Evolutionary conservation across 2,329 filamentous ascomycete species (phyloP).

Genomic region (Aspergillus oerlinghausenensis): DNA sequence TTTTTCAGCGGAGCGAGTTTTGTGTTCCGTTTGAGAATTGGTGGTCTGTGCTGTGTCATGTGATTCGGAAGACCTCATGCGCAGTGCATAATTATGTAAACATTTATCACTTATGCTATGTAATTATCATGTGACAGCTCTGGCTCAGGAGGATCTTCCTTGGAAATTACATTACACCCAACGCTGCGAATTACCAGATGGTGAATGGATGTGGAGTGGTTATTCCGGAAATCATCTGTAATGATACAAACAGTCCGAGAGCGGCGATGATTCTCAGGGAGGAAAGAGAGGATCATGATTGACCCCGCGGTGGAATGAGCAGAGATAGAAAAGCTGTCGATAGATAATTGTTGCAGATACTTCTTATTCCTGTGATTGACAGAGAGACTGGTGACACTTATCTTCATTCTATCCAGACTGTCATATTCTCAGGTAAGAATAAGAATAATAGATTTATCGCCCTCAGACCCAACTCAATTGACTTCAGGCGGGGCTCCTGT

Average conservation of each 20-base stretch:
- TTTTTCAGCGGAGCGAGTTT: slow-evolving; percentile 15
- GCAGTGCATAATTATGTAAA: background rate
- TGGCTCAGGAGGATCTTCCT: background rate
- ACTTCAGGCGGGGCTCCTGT: background rate
- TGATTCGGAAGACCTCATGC: slow-evolving; percentile 10
- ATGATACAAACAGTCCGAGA: slow-evolving; percentile 6
- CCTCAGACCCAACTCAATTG: background rate
- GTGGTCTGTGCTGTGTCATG: slow-evolving; percentile 17
- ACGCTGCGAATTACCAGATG: background rate
- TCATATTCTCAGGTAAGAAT: background rate
- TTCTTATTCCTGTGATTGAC: slow-evolving; percentile 8
- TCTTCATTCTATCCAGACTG: background rate
- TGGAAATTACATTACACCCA: background rate
- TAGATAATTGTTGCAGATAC: background rate
- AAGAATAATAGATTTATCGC: background rate
- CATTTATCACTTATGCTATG: background rate
- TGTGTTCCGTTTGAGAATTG: slow-evolving; percentile 1
- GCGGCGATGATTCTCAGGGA: slow-evolving; percentile 7
- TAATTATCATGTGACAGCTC: background rate
- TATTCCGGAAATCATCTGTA: background rate
- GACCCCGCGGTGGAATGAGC: slow-evolving; percentile 23
- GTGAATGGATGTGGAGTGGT: background rate
- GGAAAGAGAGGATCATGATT: background rate
- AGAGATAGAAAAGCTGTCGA: background rate
- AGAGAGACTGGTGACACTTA: background rate